phyloP scores from a whole-genome alignment of 2,329 filamentous ascomycete species.

The Claviceps capensis region DNA sequence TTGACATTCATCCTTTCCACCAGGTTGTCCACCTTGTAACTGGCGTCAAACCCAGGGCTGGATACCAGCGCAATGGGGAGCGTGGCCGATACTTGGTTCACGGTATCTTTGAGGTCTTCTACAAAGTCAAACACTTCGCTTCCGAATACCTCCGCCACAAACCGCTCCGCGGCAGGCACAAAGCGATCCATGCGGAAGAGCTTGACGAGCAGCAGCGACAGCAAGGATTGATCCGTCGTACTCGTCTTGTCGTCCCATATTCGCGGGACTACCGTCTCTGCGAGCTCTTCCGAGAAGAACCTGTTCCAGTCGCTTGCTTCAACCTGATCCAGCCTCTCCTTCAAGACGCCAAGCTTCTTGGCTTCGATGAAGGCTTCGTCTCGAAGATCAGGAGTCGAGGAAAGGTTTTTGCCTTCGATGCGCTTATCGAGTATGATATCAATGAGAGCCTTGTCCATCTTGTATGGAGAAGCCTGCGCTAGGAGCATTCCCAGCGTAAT shows the following conservation, averaged over 20 bases:
- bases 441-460: conserved; percentile 83
- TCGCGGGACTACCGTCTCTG: conserved; percentile 68
- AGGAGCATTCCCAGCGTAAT: conserved; percentile 91
- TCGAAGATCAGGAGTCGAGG: conserved; percentile 47
- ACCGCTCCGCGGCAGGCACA: conserved; percentile 83
- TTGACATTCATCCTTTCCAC: conserved; percentile 70
- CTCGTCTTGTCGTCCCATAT: conserved; percentile 54
- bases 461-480: conserved; percentile 87
- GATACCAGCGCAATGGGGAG: conserved; percentile 86
- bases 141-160: conserved; percentile 77
- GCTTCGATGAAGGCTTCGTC: conserved; percentile 57
- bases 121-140: conserved; percentile 67
- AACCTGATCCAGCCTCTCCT: conserved; percentile 52
- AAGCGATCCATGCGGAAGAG: conserved; percentile 92
- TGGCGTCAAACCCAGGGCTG: conserved; percentile 92
- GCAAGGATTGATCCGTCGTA: conserved; percentile 60
- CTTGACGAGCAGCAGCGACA: conserved; percentile 82
- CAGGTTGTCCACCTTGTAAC: conserved; percentile 94
- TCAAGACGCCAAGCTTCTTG: conserved; percentile 58
- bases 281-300: conserved; percentile 76
- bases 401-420: conserved; percentile 65
- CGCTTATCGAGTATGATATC: conserved; percentile 73
- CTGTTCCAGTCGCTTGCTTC: conserved; percentile 56
- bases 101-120: conserved; percentile 75
- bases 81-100: conserved; percentile 69